Evolutionary conservation across 225 moss, liverwort and hornwort genomes (phyloP).

Genomic region (Asterella californica): DNA sequence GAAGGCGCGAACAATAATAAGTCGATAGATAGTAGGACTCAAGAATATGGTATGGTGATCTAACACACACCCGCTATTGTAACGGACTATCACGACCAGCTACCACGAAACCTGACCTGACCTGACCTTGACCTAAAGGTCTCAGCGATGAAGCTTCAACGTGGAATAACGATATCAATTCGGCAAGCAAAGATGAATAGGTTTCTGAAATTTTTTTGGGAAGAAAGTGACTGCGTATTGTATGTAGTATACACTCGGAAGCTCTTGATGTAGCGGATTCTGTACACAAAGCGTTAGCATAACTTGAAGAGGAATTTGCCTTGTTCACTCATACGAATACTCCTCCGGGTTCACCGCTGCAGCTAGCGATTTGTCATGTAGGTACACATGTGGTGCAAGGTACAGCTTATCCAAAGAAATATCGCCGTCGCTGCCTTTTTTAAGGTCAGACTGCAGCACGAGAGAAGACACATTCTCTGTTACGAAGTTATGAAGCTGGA

Average conservation of each 20-base stretch:
- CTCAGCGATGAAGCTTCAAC: conserved; percentile 13
- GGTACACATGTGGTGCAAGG: conserved; percentile 42
- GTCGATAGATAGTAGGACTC: conserved; percentile 10
- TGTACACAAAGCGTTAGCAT: conserved; percentile 10
- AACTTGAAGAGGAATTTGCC: conserved; percentile 10
- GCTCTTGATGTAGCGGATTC: not conserved
- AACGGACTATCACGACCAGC: conserved; percentile 5
- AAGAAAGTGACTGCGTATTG: not conserved
- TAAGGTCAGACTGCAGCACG: conserved; percentile 30
- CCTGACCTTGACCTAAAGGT: conserved; percentile 4
- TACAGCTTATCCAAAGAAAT: conserved; percentile 47
- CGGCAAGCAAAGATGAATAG: conserved; percentile 11
- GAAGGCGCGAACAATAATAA: not conserved
- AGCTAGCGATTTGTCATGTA: conserved; percentile 38
- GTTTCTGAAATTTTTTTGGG: conserved; percentile 6
- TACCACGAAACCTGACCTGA: conserved; percentile 15
- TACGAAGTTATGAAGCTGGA: not conserved
- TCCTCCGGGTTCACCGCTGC: conserved; percentile 18
- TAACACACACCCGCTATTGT: conserved; percentile 9
- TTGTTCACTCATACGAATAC: conserved; percentile 21
- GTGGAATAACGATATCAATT: conserved; percentile 5
- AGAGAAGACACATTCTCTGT: not conserved
- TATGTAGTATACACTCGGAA: conserved; percentile 12
- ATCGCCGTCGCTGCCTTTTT: conserved; percentile 37
- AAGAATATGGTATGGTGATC: conserved; percentile 3